Conservation (phyloP, 2,329 filamentous ascomycete genomes). For the Tolypocladium amazonense region DNA sequence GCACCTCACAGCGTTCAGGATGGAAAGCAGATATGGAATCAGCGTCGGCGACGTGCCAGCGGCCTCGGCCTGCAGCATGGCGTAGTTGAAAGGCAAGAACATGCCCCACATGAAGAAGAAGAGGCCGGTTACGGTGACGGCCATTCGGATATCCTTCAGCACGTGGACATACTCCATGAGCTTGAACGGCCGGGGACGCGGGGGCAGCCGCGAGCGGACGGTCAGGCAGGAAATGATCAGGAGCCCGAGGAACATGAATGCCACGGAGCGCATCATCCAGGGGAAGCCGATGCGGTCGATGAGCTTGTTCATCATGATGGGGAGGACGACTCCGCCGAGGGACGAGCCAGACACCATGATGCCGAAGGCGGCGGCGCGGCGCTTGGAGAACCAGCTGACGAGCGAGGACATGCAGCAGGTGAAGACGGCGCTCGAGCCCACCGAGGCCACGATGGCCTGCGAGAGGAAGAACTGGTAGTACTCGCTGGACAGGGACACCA, state of each 20-base stretch:
- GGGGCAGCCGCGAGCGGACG: conserved; percentile 30
- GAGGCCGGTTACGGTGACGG: conserved; percentile 29
- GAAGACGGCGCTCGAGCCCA: conserved; percentile 34
- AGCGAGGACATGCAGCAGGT: conserved; percentile 29
- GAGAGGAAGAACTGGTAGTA: conserved; percentile 36
- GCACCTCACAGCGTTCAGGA: conserved; percentile 45
- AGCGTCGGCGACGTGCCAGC: conserved; percentile 30
- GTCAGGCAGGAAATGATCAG: conserved; percentile 23
- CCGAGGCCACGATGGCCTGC: conserved; percentile 27
- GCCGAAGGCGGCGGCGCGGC: conserved; percentile 41
- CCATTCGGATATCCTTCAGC: conserved; percentile 34
- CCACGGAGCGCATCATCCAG: conserved; percentile 37
- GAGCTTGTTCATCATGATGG: conserved; percentile 50
- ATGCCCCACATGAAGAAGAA: conserved; percentile 48
- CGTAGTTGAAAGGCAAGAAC: conserved; percentile 44
- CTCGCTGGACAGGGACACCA: conserved; percentile 40
- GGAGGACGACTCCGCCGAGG: conserved; percentile 44
- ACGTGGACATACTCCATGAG: conserved; percentile 34
- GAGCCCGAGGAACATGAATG: conserved; percentile 32
- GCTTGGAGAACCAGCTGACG: conserved; percentile 41
- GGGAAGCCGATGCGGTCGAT: conserved; percentile 33
- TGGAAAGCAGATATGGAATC: conserved; percentile 37
- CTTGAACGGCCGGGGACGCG: conserved; percentile 32
- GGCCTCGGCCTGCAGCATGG: conserved; percentile 34
- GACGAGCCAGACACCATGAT: conserved; percentile 43